Conservation (phyloP, 495 filamentous ascomycete genomes). For the Durotheca rogersii region DNA sequence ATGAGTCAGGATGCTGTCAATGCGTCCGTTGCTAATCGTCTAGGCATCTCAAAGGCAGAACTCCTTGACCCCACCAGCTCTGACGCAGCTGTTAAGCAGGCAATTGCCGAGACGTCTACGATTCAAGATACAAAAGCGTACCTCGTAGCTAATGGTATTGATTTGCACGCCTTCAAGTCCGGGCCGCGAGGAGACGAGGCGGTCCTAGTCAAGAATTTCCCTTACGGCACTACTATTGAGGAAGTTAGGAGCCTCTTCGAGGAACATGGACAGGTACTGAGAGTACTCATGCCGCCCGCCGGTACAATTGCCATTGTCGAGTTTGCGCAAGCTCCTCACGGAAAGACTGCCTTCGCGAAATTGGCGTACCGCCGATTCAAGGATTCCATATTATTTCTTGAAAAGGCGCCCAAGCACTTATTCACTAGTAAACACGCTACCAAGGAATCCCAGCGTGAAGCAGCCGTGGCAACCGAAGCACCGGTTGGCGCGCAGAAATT, state of each 20-base stretch:
- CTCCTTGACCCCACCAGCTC: conserved; percentile 90
- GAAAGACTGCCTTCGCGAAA: conserved; percentile 74
- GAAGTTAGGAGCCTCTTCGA: conserved; percentile 67
- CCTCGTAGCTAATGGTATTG: conserved; percentile 81
- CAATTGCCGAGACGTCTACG: conserved; percentile 91
- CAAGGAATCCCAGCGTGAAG: conserved; percentile 34
- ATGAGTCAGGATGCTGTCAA: conserved; percentile 98
- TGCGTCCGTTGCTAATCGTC: conserved; percentile 79
- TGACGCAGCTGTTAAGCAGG: conserved; percentile 92
- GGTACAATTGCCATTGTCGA: conserved; percentile 93
- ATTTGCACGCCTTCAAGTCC: conserved; percentile 85
- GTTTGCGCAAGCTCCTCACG: conserved; percentile 73
- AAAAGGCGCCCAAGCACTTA: conserved; percentile 85
- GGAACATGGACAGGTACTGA: conserved; percentile 69
- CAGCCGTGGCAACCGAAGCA: conserved; percentile 17
- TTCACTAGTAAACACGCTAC: conserved; percentile 64
- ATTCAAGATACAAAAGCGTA: conserved; percentile 96
- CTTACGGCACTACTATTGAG: conserved; percentile 70
- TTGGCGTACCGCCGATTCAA: conserved; percentile 89
- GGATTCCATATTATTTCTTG: conserved; percentile 86
- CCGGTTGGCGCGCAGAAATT: conserved; percentile 44
- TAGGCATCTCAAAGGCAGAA: conserved; percentile 86
- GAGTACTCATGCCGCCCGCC: conserved; percentile 85
- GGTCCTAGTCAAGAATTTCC: conserved; percentile 94
- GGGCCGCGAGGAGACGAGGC: conserved; percentile 79